phyloP scores from a whole-genome alignment of 2,329 filamentous ascomycete species.

The Paecilomyces dactylethromorphus region DNA sequence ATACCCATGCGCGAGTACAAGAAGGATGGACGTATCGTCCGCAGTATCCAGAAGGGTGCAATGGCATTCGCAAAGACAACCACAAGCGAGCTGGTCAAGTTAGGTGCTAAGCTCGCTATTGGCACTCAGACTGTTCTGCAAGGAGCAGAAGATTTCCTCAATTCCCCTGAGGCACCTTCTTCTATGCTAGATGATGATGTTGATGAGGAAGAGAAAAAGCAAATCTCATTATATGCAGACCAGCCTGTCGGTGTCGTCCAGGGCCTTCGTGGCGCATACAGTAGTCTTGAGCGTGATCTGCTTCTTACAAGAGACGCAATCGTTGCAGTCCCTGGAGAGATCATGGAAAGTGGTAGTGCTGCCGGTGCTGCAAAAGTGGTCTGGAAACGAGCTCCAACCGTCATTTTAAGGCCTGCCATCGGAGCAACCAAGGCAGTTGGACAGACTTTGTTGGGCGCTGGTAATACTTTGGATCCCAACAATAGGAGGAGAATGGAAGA shows the following conservation, averaged over 20 bases:
- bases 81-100: conserved; percentile 84
- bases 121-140: conserved; percentile 92
- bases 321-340: conserved; percentile 86
- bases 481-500: conserved; percentile 79
- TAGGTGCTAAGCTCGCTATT: conserved; percentile 89
- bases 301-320: conserved; percentile 82
- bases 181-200: conserved; percentile 47
- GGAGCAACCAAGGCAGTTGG: conserved; percentile 84
- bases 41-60: conserved; percentile 87
- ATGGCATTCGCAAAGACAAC: conserved; percentile 87
- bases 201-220: conserved; percentile 65
- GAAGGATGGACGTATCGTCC: conserved; percentile 87
- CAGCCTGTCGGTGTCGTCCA: conserved; percentile 86
- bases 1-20: conserved; percentile 88
- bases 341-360: conserved; percentile 79
- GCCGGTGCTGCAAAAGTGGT: conserved; percentile 74
- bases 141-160: conserved; percentile 74
- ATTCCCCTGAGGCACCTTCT: conserved; percentile 21
- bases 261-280: conserved; percentile 75
- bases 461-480: conserved; percentile 79
- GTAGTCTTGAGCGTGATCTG: conserved; percentile 79
- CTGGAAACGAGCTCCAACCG: conserved; percentile 76
- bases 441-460: conserved; percentile 83
- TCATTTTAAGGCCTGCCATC: conserved; percentile 84
- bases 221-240: conserved; percentile 86